Conservation (phyloP, 352 stramenopile genomes). For the Salisapilia sapeloensis region DNA sequence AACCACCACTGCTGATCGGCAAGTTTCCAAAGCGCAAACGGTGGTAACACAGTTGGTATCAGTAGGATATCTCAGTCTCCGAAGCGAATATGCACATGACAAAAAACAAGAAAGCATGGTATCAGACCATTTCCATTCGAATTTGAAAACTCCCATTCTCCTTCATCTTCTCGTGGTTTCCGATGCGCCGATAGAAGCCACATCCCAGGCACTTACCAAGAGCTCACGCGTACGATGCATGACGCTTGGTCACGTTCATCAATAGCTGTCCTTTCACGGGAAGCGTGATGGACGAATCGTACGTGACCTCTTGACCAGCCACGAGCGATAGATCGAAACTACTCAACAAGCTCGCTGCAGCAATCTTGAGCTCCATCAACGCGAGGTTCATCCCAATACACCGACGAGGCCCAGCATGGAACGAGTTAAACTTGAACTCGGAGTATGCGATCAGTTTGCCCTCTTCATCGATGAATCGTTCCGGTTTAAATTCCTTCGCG, state of each 20-base stretch:
- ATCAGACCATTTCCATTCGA: too few relatives aligned
- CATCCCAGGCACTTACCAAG: too few relatives aligned
- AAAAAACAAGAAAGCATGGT: too few relatives aligned
- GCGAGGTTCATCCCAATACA: conserved; percentile 29
- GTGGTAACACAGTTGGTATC: too few relatives aligned
- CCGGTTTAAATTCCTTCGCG: conserved; percentile 22
- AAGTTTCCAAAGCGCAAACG: too few relatives aligned
- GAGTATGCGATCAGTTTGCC: conserved; percentile 7
- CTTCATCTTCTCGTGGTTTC: too few relatives aligned
- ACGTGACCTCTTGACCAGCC: conserved; percentile 5
- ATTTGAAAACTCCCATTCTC: too few relatives aligned
- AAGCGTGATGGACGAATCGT: conserved; percentile 8
- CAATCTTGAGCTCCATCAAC: conserved; percentile 28
- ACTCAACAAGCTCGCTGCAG: conserved; percentile 13
- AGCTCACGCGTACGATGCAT: too few relatives aligned
- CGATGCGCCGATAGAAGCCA: too few relatives aligned
- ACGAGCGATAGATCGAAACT: conserved; percentile 13
- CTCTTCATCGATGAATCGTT: conserved; percentile 19
- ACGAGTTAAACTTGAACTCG: conserved; percentile 24
- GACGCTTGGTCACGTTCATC: conserved; percentile 1
- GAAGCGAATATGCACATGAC: too few relatives aligned
- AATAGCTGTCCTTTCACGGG: conserved; percentile 4
- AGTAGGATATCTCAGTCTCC: too few relatives aligned
- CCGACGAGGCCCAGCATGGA: conserved; percentile 22
- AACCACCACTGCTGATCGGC: too few relatives aligned